Evolutionary conservation across 306 rosid genomes (phyloP).

Genomic region (Corylus americana): DNA sequence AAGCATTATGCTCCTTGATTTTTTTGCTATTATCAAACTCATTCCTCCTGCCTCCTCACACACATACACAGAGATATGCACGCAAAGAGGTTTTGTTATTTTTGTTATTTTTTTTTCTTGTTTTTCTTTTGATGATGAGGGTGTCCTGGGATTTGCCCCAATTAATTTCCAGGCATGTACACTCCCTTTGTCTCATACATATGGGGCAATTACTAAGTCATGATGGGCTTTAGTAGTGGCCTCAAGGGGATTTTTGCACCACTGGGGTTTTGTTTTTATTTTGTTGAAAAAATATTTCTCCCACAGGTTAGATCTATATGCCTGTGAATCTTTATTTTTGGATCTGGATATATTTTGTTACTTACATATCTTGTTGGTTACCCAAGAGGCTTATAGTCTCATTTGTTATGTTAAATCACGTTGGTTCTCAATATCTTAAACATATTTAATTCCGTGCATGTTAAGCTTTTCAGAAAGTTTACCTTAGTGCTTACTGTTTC

Average conservation of each 20-base stretch:
- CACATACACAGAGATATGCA: no score
- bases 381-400: not conserved
- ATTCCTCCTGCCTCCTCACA: no score
- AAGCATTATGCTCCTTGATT: not conserved
- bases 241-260: no score
- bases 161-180: no score
- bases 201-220: no score
- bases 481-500: conserved; percentile 7
- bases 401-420: not conserved
- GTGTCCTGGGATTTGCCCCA: no score
- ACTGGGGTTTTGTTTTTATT: not conserved
- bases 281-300: not conserved
- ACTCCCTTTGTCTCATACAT: no score
- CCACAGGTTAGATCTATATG: not conserved
- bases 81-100: not conserved
- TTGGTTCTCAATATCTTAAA: conserved; percentile 9
- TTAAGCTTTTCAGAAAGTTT: conserved; percentile 6
- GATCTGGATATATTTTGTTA: not conserved
- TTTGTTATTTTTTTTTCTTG: no score
- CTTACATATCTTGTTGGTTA: not conserved
- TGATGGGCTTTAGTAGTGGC: no score
- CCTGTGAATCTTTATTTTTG: not conserved
- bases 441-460: not conserved
- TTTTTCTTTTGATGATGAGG: no score
- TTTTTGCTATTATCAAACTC: not conserved